Percentiles rank a stretch among this genome's conserved stretches.
phyloP scores from a whole-genome alignment of 768 basidiomycete species.

The Termitomyces sp. region DNA sequence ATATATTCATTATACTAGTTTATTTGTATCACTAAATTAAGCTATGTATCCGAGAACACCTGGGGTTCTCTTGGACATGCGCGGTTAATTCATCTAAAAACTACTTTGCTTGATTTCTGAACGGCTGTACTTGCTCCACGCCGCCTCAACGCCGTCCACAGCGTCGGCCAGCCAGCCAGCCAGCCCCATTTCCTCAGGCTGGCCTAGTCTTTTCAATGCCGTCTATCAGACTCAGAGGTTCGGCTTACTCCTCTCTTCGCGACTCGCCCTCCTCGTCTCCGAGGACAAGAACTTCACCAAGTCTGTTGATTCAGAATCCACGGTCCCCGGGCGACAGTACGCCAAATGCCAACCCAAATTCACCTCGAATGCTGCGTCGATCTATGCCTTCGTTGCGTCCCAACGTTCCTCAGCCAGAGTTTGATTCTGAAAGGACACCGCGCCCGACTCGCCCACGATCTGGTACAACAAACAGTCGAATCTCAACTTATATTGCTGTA shows the following conservation, averaged over 20 bases:
- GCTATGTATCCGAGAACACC: background rate
- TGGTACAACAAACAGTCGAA: conserved; percentile 28
- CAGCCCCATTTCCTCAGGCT: background rate
- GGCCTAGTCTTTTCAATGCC: conserved; percentile 31
- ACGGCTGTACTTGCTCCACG: no score
- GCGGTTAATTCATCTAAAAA: background rate
- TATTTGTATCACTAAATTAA: background rate
- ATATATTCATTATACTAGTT: background rate
- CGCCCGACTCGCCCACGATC: conserved; percentile 24
- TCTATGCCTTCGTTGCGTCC: conserved; percentile 17
- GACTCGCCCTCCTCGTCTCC: conserved; percentile 10
- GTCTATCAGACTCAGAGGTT: conserved; percentile 43
- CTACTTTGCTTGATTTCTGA: background rate
- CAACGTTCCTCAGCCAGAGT: background rate
- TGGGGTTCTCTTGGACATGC: background rate
- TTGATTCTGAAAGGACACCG: background rate
- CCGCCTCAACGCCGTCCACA: background rate
- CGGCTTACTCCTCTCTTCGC: conserved; percentile 25
- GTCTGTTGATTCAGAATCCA: conserved; percentile 15
- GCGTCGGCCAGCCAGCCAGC: background rate
- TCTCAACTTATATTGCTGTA: conserved; percentile 30
- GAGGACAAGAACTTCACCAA: conserved; percentile 6
- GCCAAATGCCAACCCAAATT: background rate
- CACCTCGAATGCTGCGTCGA: conserved; percentile 13
- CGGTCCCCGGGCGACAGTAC: background rate